phyloP scores from a whole-genome alignment of 768 basidiomycete genomes.

The Clitopilus hobsonii region DNA sequence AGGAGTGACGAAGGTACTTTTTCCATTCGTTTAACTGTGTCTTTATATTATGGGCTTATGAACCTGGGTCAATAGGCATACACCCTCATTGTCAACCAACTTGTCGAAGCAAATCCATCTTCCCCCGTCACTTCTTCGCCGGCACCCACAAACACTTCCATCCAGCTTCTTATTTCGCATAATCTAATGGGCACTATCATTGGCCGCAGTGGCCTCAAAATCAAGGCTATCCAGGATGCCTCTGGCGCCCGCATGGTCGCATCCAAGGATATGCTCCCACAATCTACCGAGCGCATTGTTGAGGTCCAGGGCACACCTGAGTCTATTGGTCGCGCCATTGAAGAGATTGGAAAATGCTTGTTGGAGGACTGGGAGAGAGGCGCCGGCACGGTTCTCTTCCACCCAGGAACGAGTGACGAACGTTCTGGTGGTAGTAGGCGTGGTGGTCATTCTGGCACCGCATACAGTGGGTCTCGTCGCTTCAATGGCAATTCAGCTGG shows the following conservation, averaged over 20 bases:
- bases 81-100: slow-evolving; percentile 88
- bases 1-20: slow-evolving; percentile 80
- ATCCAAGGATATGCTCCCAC: slow-evolving; percentile 97
- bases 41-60: slow-evolving; percentile 6
- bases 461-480: slow-evolving; percentile 51
- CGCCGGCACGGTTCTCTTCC: slow-evolving; percentile 91
- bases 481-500: slow-evolving; percentile 54
- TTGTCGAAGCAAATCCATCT: slow-evolving; percentile 77
- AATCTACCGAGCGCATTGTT: slow-evolving; percentile 98
- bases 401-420: slow-evolving; percentile 84
- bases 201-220: slow-evolving; percentile 93
- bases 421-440: slow-evolving; percentile 46
- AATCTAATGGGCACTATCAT: slow-evolving; percentile 99
- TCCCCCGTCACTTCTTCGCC: slow-evolving; percentile 65
- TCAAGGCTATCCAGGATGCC: slow-evolving; percentile 96
- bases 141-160: slow-evolving; percentile 74
- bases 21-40: slow-evolving; percentile 3
- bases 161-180: slow-evolving; percentile 97
- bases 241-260: slow-evolving; percentile 98
- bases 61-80: slow-evolving; percentile 61
- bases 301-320: slow-evolving; percentile 95
- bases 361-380: slow-evolving; percentile 97
- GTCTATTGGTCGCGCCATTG: slow-evolving; percentile 87
- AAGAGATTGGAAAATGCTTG: slow-evolving; percentile 93
- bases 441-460: slow-evolving; percentile 38